Evolutionary conservation across 2,329 filamentous ascomycete species (phyloP).

Genomic region (Nemania sp.): DNA sequence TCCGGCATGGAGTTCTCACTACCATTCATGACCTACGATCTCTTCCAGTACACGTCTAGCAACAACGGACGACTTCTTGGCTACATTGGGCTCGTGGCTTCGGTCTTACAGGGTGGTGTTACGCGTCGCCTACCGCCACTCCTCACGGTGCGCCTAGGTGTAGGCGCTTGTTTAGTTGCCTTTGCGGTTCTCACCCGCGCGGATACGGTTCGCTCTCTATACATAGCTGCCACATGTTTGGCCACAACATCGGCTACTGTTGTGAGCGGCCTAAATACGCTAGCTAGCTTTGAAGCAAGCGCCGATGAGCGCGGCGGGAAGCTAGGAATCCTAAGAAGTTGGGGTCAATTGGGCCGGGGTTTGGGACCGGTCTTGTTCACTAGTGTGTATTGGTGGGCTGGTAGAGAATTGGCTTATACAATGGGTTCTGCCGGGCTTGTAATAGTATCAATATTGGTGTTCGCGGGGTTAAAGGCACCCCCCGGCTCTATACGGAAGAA

Average conservation of each 20-base stretch:
- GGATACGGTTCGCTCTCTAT: slow-evolving; percentile 75
- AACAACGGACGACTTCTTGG: slow-evolving; percentile 89
- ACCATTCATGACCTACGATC: slow-evolving; percentile 95
- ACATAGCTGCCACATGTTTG: slow-evolving; percentile 83
- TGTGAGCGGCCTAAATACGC: slow-evolving; percentile 90
- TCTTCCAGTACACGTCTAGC: slow-evolving; percentile 84
- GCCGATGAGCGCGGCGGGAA: slow-evolving; percentile 86
- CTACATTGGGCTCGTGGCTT: slow-evolving; percentile 90
- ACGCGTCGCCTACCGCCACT: slow-evolving; percentile 87
- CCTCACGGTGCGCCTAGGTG: slow-evolving; percentile 81
- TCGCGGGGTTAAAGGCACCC: slow-evolving; percentile 78
- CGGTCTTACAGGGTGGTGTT: slow-evolving; percentile 91
- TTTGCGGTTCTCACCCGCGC: slow-evolving; percentile 84
- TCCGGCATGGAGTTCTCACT: slow-evolving; percentile 98
- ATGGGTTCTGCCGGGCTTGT: slow-evolving; percentile 85
- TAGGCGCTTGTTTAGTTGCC: slow-evolving; percentile 79
- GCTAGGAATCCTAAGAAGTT: slow-evolving; percentile 82
- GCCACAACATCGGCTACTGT: slow-evolving; percentile 94
- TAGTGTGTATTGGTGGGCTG: slow-evolving; percentile 98
- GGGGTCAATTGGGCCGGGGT: slow-evolving; percentile 89
- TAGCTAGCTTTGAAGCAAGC: slow-evolving; percentile 89
- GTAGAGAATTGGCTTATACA: slow-evolving; percentile 84
- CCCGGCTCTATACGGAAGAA: slow-evolving; percentile 51
- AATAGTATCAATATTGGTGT: slow-evolving; percentile 76
- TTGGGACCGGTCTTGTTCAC: slow-evolving; percentile 92